A percentile compares a stretch with the other conserved stretches of the same genome.
These are phyloP conservation scores for Nakazawaea holstii DNA, from an alignment of 805 yeast species.

Conservation along the genomic window DNA sequence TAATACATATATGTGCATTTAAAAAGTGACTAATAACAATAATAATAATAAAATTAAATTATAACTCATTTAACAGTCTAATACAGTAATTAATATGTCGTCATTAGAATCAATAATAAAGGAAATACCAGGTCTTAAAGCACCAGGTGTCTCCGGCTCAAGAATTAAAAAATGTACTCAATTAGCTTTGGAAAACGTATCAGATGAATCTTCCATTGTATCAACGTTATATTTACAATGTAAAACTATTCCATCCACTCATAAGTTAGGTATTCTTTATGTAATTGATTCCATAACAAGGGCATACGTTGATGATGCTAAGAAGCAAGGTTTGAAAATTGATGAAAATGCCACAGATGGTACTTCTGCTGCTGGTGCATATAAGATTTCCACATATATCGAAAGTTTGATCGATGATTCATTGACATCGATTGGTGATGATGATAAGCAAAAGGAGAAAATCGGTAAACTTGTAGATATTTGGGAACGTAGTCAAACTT, in stretches of 20 bases:
- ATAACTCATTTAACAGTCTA: too few species aligned
- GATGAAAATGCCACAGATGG: slow-evolving; percentile 55
- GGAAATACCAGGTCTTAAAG: slow-evolving; percentile 53
- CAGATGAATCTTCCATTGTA: slow-evolving; percentile 42
- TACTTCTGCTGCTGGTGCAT: slow-evolving; percentile 68
- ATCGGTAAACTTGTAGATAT: slow-evolving; percentile 81
- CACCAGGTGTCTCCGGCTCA: slow-evolving; percentile 94
- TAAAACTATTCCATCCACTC: slow-evolving; percentile 67
- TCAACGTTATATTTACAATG: slow-evolving; percentile 59
- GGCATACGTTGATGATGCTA: slow-evolving; percentile 73
- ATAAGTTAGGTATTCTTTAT: slow-evolving; percentile 87
- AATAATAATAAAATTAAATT: too few species aligned
- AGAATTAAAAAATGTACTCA: slow-evolving; percentile 85
- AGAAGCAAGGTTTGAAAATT: slow-evolving; percentile 45
- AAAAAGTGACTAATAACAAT: background rate
- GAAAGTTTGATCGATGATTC: slow-evolving; percentile 62
- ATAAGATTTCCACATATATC: slow-evolving; percentile 57
- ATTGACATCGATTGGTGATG: slow-evolving; percentile 41
- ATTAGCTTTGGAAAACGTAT: slow-evolving; percentile 64
- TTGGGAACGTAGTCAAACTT: slow-evolving; percentile 85
- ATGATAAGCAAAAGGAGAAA: slow-evolving; percentile 60
- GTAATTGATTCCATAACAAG: slow-evolving; percentile 91
- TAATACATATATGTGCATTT: too few species aligned
- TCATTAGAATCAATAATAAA: slow-evolving; percentile 39
- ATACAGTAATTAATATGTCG: background rate